A percentile compares a stretch with the other conserved stretches of the same genome.
These are phyloP conservation scores for Debaryomyces fabryi DNA, from an alignment of 1,139 yeast species.

Conservation along the genomic window DNA sequence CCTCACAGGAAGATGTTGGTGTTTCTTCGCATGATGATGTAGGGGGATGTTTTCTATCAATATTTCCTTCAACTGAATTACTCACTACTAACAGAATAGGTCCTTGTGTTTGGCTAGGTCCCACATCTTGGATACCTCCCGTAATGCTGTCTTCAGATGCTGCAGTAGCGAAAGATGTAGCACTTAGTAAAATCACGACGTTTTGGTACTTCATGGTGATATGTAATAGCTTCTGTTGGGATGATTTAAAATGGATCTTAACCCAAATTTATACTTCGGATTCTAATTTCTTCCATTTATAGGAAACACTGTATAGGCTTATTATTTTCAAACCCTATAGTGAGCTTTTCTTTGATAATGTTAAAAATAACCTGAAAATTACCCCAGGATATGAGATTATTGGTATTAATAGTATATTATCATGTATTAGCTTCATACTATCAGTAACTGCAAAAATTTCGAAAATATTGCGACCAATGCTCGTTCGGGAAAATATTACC, in stretches of 20 bases:
- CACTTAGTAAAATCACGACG: not conserved
- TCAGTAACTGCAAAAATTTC: not conserved
- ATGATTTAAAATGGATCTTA: not conserved
- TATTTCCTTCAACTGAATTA: not conserved
- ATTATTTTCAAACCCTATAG: not conserved
- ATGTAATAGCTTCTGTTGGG: not conserved
- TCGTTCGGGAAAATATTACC: not conserved
- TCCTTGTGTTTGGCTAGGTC: not conserved
- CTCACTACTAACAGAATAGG: not conserved
- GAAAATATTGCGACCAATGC: not conserved
- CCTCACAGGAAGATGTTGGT: not conserved
- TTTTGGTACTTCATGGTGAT: not conserved
- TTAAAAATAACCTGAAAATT: not conserved
- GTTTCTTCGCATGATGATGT: slow-evolving; percentile 3
- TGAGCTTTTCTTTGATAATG: not conserved
- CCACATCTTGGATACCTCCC: not conserved
- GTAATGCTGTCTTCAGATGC: not conserved
- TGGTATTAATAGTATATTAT: not conserved
- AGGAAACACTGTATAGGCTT: not conserved
- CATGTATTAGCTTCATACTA: not conserved
- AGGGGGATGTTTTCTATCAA: not conserved
- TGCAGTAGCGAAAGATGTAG: not conserved
- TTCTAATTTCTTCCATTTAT: not conserved
- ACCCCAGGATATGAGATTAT: not conserved
- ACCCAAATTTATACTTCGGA: not conserved